Evolutionary conservation across 352 stramenopile genomes (phyloP).

Genomic region (Phytophthora cactorum): DNA sequence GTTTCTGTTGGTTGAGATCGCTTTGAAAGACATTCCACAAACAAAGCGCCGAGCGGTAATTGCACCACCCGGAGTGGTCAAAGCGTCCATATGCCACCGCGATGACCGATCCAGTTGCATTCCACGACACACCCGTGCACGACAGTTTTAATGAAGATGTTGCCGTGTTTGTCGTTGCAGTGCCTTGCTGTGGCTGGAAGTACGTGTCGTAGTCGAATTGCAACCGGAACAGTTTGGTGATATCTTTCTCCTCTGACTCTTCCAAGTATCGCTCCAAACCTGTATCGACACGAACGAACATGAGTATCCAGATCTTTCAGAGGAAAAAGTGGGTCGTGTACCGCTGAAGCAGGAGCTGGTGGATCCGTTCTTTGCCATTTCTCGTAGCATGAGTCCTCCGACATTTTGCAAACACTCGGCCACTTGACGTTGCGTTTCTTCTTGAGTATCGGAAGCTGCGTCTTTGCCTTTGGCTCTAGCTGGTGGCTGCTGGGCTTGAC

Average conservation of each 20-base stretch:
- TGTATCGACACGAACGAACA: constrained; percentile 7
- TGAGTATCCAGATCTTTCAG: not conserved
- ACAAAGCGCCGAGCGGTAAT: constrained; percentile 86
- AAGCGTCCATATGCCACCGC: constrained; percentile 86
- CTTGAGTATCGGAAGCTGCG: constrained; percentile 30
- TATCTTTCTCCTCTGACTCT: constrained; percentile 69
- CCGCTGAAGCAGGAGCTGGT: constrained; percentile 57
- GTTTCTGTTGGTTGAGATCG: constrained; percentile 71
- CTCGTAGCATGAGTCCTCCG: constrained; percentile 59
- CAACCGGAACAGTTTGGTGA: constrained; percentile 66
- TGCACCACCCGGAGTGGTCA: constrained; percentile 88
- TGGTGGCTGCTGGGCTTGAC: constrained; percentile 36
- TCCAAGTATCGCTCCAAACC: constrained; percentile 66
- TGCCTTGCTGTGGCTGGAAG: constrained; percentile 53
- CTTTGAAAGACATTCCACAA: constrained; percentile 88
- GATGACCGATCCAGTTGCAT: constrained; percentile 81
- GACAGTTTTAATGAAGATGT: constrained; percentile 63
- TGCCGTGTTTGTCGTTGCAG: constrained; percentile 7
- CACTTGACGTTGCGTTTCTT: constrained; percentile 43
- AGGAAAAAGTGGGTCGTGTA: constrained; percentile 11
- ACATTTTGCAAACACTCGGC: constrained; percentile 50
- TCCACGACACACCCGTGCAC: constrained; percentile 89
- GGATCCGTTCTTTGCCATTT: constrained; percentile 55
- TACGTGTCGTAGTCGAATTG: constrained; percentile 77
- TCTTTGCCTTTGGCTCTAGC: constrained; percentile 40